phyloP scores from a whole-genome alignment of 805 yeast species.

The Wickerhamomyces tratensis region DNA sequence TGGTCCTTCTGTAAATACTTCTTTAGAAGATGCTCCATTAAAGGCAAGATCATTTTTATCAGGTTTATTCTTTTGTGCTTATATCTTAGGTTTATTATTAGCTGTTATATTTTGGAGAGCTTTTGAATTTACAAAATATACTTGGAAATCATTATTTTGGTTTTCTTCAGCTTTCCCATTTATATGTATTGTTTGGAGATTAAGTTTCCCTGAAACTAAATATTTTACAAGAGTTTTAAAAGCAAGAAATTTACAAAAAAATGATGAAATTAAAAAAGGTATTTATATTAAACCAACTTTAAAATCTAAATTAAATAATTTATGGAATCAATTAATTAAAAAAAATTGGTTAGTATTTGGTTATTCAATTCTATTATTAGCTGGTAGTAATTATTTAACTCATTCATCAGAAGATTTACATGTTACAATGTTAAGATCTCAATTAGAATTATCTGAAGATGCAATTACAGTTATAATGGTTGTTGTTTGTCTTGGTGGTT shows the following conservation, averaged over 20 bases:
- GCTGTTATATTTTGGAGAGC: constrained; percentile 61
- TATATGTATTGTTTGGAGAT: constrained; percentile 47
- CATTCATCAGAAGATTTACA: constrained; percentile 72
- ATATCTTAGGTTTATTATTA: constrained; percentile 57
- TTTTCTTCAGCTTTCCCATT: constrained; percentile 58
- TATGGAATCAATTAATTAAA: constrained; percentile 14
- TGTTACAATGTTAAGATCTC: constrained; percentile 52
- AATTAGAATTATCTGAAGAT: constrained; percentile 36
- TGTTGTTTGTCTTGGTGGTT: constrained; percentile 59
- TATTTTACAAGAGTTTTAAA: constrained; percentile 29
- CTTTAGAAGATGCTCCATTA: constrained; percentile 37
- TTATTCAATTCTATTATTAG: constrained; percentile 51
- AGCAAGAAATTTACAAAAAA: constrained; percentile 16
- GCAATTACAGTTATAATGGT: constrained; percentile 49
- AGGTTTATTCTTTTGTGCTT: constrained; percentile 48
- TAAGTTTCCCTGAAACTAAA: constrained; percentile 49
- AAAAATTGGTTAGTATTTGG: constrained; percentile 53
- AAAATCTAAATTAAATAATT: constrained; percentile 5
- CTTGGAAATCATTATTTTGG: constrained; percentile 70
- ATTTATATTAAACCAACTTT: constrained; percentile 17
- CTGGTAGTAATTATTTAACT: constrained; percentile 62
- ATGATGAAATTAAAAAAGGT: constrained; percentile 19
- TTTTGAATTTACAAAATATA: constrained; percentile 34
- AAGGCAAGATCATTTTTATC: constrained; percentile 54
- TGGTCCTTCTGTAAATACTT: constrained; percentile 33